Base-by-base conservation (phyloP, 352 stramenopile genomes). In the Elongisporangium senticosum region DNA sequence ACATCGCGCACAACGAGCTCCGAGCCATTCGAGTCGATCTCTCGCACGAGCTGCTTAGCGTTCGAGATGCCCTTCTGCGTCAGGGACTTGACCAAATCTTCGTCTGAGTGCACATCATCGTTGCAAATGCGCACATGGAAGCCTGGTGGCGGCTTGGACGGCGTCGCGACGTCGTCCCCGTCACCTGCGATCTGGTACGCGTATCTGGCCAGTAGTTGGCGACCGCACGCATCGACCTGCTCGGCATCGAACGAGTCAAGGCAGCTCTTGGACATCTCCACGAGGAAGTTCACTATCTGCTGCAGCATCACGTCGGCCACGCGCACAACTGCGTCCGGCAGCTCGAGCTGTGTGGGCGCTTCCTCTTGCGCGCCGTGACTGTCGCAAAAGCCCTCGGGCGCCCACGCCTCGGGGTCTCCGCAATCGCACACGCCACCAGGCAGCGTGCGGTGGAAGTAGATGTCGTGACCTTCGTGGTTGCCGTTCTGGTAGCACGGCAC, bases 21-120 rank as follows among this genome's bases (percentile, higher is more conserved):
- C 11, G 75, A 85, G 4, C 85, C 85, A 39, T 87, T 87, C 47
- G 77, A 80, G 60, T 95, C 85, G 53, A 95, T 90, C 0, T 70
- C 69, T 0, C 81, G 79, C 20, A 90, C 83, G 21, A 95, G 74
- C 24, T 83, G 68, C 13, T 82, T 68, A 0, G 85, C 77, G 7
- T 71, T 71, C 0, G 68, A 58, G 40, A 95, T 90, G 49, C 76
- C 54, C 58, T 96, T 91, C 51, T 87, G 64, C 5, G 68, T 78
- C n/a, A 99, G 63, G 4, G 95, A 97, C 4, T 74, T 75, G 64
- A 98, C 96, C 13, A 99, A 86, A 61, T 99, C 94, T 52, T 99
- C 93, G 63, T 98, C 98, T 3, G 96, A 98, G 67, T 99, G 97
- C 3, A 99, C 93, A 61, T 99, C 97, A 66, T 99, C 96, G 72